Conservation (phyloP, 768 basidiomycete genomes). For the Russula virescens region DNA sequence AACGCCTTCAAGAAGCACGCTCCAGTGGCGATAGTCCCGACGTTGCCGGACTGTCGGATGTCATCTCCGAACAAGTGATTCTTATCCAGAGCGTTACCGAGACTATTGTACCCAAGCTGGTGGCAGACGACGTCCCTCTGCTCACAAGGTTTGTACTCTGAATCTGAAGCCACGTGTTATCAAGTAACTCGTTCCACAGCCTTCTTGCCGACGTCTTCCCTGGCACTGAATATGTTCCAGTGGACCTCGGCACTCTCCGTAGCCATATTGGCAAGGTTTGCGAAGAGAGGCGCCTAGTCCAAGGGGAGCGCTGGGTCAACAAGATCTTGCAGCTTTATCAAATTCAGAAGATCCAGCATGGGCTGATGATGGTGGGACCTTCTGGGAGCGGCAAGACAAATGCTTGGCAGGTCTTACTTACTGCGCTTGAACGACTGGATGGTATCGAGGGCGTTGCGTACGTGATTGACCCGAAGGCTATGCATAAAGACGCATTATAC, state of each 20-base stretch:
- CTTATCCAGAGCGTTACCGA: conserved; percentile 98
- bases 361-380: conserved; percentile 99
- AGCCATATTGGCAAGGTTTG: conserved; percentile 85
- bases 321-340: conserved; percentile 98
- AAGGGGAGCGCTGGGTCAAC: conserved; percentile 84
- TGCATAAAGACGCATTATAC: conserved; percentile 97
- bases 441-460: conserved; percentile 90
- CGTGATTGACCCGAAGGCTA: conserved; percentile 98
- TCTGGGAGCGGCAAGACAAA: conserved; percentile 96
- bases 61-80: conserved; percentile 86
- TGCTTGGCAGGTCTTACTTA: conserved; percentile 91
- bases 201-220: conserved; percentile 97
- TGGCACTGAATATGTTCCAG: conserved; percentile 85
- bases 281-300: conserved; percentile 74
- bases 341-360: conserved; percentile 99
- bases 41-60: conserved; percentile 57
- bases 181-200: conserved; percentile 37
- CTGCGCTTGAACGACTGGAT: conserved; percentile 85
- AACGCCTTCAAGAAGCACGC: conserved; percentile 54
- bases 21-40: conserved; percentile 37
- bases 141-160: conserved; percentile 64
- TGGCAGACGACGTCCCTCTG: conserved; percentile 94
- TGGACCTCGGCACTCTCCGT: conserved; percentile 81
- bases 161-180: conserved; percentile 3
- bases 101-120: conserved; percentile 96